phyloP scores from a whole-genome alignment of 345 rosid species.

The Pistacia atlantica region DNA sequence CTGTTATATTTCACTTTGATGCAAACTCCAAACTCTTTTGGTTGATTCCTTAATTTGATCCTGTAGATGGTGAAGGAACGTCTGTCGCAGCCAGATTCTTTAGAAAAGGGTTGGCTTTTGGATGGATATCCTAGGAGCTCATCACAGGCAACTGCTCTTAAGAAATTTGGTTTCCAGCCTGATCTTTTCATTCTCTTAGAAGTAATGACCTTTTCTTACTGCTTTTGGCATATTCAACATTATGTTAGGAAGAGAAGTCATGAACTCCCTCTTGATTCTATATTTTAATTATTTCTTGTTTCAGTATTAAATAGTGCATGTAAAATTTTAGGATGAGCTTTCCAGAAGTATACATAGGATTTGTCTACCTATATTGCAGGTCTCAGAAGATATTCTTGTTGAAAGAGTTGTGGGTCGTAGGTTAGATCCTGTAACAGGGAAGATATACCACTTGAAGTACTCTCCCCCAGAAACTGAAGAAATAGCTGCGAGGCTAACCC shows the following conservation, averaged over 20 bases:
- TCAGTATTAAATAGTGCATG: background rate
- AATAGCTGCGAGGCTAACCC: slow-evolving; percentile 83
- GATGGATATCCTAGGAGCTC: slow-evolving; percentile 96
- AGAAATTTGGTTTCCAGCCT: slow-evolving; percentile 64
- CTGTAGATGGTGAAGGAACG: slow-evolving; percentile 88
- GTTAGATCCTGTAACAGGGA: slow-evolving; percentile 91
- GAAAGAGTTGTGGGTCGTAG: slow-evolving; percentile 95
- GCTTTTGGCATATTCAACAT: background rate
- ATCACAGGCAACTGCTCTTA: slow-evolving; percentile 87
- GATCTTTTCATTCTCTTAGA: slow-evolving; percentile 85
- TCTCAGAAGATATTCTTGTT: slow-evolving; percentile 82
- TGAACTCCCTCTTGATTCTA: background rate
- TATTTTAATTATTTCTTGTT: background rate
- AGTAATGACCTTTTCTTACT: slow-evolving; percentile 41
- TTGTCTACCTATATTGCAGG: slow-evolving; percentile 45
- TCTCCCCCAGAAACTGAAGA: slow-evolving; percentile 90
- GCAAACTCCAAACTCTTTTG: slow-evolving; percentile 13
- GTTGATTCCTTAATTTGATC: slow-evolving; percentile 23
- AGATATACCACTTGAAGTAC: slow-evolving; percentile 88
- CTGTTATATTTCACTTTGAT: slow-evolving; percentile 11
- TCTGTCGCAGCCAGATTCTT: slow-evolving; percentile 67
- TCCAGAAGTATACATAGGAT: background rate
- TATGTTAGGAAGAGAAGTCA: background rate
- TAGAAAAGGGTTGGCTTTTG: slow-evolving; percentile 88
- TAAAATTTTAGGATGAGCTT: background rate